phyloP scores from a whole-genome alignment of 2,329 filamentous ascomycete genomes.

The Thelonectria discophora region DNA sequence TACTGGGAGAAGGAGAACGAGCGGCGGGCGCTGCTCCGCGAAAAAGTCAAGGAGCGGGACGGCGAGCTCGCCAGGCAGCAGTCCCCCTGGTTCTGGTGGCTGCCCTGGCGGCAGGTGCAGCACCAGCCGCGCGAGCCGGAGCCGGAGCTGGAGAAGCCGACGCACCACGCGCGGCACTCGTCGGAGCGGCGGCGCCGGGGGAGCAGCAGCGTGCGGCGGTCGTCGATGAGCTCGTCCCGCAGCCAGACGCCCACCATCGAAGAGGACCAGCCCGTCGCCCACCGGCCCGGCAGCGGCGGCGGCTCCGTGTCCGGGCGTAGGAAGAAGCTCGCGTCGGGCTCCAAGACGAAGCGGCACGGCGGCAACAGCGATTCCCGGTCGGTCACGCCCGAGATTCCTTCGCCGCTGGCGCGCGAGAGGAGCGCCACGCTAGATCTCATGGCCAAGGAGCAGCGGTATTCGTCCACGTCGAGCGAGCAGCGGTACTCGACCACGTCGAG shows the following conservation, averaged over 20 bases:
- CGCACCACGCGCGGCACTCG: constrained; percentile 52
- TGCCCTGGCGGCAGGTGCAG: constrained; percentile 67
- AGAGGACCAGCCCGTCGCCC: constrained; percentile 52
- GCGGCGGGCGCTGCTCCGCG: constrained; percentile 76
- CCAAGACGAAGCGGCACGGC: constrained; percentile 54
- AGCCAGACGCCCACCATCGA: constrained; percentile 61
- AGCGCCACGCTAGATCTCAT: constrained; percentile 39
- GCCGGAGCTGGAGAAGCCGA: constrained; percentile 50
- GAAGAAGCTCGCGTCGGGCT: constrained; percentile 58
- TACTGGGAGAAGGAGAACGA: constrained; percentile 99
- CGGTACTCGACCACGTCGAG: constrained; percentile 18
- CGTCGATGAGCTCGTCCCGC: constrained; percentile 61
- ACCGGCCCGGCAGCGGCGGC: constrained; percentile 60
- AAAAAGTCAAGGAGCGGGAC: constrained; percentile 74
- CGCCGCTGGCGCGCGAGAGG: constrained; percentile 61
- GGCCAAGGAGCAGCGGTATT: constrained; percentile 13
- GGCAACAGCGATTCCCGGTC: constrained; percentile 62
- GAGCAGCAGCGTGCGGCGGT: constrained; percentile 61
- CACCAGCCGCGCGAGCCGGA: constrained; percentile 48
- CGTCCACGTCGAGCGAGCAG: constrained; percentile 15
- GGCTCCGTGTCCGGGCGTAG: constrained; percentile 60
- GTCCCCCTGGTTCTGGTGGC: constrained; percentile 86
- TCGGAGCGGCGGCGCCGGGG: constrained; percentile 61
- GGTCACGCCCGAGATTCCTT: constrained; percentile 63
- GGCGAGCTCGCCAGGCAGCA: constrained; percentile 72